phyloP scores from a whole-genome alignment of 2,329 filamentous ascomycete species.

The Cordyceps pruinosa region DNA sequence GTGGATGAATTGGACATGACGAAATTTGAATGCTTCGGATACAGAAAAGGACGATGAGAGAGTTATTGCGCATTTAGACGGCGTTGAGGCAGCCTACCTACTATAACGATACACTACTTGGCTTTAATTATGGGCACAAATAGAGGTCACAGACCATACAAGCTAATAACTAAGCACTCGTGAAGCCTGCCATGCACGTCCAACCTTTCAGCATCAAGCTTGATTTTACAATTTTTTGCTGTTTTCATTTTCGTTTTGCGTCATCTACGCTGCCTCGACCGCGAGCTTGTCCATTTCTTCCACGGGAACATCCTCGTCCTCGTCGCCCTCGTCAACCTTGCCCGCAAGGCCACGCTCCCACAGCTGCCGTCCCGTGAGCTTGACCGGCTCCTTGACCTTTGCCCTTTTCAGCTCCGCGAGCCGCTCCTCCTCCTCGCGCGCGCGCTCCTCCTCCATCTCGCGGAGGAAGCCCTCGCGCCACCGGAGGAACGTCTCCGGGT shows the following conservation, averaged over 20 bases:
- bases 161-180: background rate
- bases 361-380: slow-evolving; percentile 65
- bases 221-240: slow-evolving; percentile 6
- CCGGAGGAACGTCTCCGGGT: slow-evolving; percentile 71
- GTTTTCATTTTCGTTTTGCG: background rate
- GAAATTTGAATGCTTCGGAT: slow-evolving; percentile 21
- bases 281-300: slow-evolving; percentile 66
- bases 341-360: slow-evolving; percentile 69
- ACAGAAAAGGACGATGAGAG: background rate
- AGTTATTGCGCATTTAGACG: slow-evolving; percentile 18
- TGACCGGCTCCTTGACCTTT: slow-evolving; percentile 66
- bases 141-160: background rate
- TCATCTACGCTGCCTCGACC: slow-evolving; percentile 47
- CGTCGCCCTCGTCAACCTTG: slow-evolving; percentile 59
- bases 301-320: slow-evolving; percentile 55
- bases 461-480: slow-evolving; percentile 74
- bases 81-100: slow-evolving; percentile 18
- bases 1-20: slow-evolving; percentile 22
- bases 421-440: slow-evolving; percentile 65
- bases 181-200: background rate
- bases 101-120: slow-evolving; percentile 1
- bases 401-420: slow-evolving; percentile 77
- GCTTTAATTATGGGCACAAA: slow-evolving; percentile 8
- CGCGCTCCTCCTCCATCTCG: slow-evolving; percentile 72
- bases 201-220: background rate